Evolutionary conservation across 139 green algal genomes (phyloP).

Genomic region (Chlamydomonas eustigma): DNA sequence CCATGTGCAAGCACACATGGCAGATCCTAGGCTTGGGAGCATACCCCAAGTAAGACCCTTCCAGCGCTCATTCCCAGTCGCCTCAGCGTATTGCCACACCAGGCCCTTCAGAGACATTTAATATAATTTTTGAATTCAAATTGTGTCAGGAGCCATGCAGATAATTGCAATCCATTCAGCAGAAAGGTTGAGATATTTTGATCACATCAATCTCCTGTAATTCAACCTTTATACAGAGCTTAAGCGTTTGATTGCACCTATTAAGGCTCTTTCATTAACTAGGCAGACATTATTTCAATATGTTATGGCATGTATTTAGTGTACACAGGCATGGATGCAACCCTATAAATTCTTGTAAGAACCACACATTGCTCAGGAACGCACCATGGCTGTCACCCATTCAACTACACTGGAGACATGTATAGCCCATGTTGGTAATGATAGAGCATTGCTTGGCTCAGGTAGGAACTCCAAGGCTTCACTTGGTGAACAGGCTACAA

Average conservation of each 20-base stretch:
- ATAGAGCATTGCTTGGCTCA: constrained; percentile 93
- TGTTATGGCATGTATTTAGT: no score
- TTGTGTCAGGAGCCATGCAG: neutral
- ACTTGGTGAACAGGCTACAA: no score
- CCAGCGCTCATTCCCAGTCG: constrained; percentile 63
- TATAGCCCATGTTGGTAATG: constrained; percentile 96
- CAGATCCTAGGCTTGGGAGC: constrained; percentile 75
- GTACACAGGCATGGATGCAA: no score
- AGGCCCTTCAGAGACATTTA: constrained; percentile 38
- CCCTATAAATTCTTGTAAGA: no score
- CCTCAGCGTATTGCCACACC: constrained; percentile 85
- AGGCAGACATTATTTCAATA: no score
- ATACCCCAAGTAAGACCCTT: constrained; percentile 92
- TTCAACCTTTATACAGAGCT: no score
- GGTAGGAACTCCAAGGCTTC: constrained; percentile 17
- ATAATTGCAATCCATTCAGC: neutral
- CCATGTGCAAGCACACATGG: constrained; percentile 85
- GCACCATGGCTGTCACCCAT: constrained; percentile 77
- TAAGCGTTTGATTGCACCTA: no score
- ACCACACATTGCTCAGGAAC: no score
- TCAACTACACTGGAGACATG: constrained; percentile 67
- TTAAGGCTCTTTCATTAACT: no score
- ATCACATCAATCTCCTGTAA: neutral
- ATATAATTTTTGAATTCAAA: neutral
- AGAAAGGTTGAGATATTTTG: neutral